Percentiles rank a stretch among this genome's conserved stretches.
Evolutionary conservation across 2,329 filamentous ascomycete genomes (phyloP).

Genomic region (Venturia asperata): DNA sequence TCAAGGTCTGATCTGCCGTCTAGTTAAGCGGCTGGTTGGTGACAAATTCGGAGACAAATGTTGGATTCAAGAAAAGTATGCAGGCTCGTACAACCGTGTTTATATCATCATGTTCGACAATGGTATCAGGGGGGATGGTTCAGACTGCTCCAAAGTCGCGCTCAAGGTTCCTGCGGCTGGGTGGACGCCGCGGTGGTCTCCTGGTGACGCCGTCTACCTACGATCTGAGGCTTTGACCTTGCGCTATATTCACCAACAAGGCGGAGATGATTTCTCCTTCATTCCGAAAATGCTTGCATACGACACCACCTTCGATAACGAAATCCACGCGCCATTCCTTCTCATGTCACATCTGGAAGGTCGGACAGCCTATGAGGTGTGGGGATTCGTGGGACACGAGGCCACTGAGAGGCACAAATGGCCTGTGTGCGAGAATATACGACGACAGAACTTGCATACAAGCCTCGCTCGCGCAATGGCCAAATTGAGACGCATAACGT

Average conservation of each 20-base stretch:
- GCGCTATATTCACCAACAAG: conserved; percentile 19
- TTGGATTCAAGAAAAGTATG: conserved; percentile 5
- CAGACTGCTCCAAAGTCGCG: background rate
- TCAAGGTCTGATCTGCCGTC: background rate
- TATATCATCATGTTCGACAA: conserved; percentile 18
- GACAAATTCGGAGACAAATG: background rate
- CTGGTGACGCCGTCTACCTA: conserved; percentile 19
- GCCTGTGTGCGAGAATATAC: background rate
- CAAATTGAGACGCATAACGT: background rate
- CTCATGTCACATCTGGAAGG: conserved; percentile 23
- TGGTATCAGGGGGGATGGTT: no score
- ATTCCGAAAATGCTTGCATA: conserved; percentile 23
- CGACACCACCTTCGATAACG: conserved; percentile 21
- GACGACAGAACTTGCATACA: background rate
- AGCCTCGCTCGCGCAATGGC: conserved; percentile 9
- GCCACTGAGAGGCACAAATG: no score
- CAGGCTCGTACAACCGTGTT: conserved; percentile 21
- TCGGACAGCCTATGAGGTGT: conserved; percentile 21
- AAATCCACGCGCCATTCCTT: conserved; percentile 23
- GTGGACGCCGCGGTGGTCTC: conserved; percentile 17
- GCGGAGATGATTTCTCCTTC: conserved; percentile 20
- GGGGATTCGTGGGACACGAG: conserved; percentile 15
- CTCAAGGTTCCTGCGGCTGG: conserved; percentile 14
- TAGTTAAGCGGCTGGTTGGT: background rate
- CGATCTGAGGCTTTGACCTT: conserved; percentile 21